phyloP scores from a whole-genome alignment of 805 yeast genomes.

The Blastobotrys americana region DNA sequence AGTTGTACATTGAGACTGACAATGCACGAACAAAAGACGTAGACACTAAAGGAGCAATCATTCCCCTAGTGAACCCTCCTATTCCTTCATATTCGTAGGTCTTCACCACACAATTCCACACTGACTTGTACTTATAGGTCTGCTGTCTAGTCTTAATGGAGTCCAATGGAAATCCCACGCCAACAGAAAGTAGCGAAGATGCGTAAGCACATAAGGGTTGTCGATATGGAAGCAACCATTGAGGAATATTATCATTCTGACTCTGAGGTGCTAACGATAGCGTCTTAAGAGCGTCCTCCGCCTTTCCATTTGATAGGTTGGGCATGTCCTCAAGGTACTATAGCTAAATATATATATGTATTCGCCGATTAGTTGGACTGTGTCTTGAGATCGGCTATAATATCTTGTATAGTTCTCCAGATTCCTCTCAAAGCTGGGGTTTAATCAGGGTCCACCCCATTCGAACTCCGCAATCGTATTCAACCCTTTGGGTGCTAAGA shows the following conservation, averaged over 20 bases:
- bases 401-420: too few relatives aligned
- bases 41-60: slow-evolving; percentile 64
- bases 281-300: background rate
- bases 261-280: background rate
- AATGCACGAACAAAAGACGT: slow-evolving; percentile 55
- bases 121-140: slow-evolving; percentile 55
- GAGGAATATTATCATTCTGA: background rate
- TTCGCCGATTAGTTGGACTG: too few relatives aligned
- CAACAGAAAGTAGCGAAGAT: slow-evolving; percentile 55
- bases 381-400: too few relatives aligned
- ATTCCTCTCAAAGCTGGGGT: too few relatives aligned
- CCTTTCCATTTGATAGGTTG: too few relatives aligned
- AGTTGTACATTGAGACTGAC: slow-evolving; percentile 57
- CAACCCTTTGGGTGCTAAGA: too few relatives aligned
- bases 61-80: slow-evolving; percentile 66
- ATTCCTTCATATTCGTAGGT: slow-evolving; percentile 59
- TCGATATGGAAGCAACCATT: slow-evolving; percentile 32
- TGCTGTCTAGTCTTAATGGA: slow-evolving; percentile 85
- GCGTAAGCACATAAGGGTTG: slow-evolving; percentile 56
- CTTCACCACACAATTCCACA: slow-evolving; percentile 48
- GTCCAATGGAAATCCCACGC: slow-evolving; percentile 77
- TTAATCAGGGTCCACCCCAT: too few relatives aligned
- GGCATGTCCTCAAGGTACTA: too few relatives aligned
- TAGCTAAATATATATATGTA: too few relatives aligned
- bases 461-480: too few relatives aligned